Evolutionary conservation across 2,329 filamentous ascomycete species (phyloP).

Genomic region (Tolypocladium amazonense): DNA sequence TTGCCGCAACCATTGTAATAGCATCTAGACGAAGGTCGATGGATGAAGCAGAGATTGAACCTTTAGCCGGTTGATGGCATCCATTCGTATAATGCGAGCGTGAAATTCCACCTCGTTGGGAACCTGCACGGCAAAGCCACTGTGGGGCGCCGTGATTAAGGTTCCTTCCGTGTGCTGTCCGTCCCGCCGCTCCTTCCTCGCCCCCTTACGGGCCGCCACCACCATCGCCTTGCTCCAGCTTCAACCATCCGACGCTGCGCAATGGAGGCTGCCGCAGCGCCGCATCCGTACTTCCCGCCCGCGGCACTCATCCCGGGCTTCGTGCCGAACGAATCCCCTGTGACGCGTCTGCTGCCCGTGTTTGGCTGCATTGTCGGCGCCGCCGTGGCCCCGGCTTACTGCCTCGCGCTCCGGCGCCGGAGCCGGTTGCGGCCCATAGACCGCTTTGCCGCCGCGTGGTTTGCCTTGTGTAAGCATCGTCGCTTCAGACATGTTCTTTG

Average conservation of each 20-base stretch:
- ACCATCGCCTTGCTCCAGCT: background rate
- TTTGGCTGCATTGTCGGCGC: slow-evolving; percentile 24
- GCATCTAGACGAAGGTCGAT: too few species aligned
- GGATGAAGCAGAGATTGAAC: too few species aligned
- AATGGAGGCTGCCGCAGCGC: background rate
- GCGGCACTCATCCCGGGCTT: slow-evolving; percentile 32
- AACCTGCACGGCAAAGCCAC: background rate
- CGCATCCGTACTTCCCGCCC: slow-evolving; percentile 41
- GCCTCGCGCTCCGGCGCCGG: slow-evolving; percentile 12
- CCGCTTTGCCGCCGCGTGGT: slow-evolving; percentile 39
- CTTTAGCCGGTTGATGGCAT: too few species aligned
- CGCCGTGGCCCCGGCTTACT: slow-evolving; percentile 21
- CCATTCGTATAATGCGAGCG: too few species aligned
- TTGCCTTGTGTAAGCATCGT: slow-evolving; percentile 37
- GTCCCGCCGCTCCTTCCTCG: background rate
- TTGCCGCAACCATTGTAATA: too few species aligned
- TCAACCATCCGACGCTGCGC: background rate
- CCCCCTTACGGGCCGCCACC: background rate
- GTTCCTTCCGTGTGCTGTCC: background rate
- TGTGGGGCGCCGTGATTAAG: background rate
- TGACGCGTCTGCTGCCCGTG: slow-evolving; percentile 24
- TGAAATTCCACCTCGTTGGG: too few species aligned
- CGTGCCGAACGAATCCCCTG: slow-evolving; percentile 29
- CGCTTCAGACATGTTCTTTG: background rate
- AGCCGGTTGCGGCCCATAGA: slow-evolving; percentile 19